Evolutionary conservation across 306 rosid species (phyloP).

Genomic region (Fragaria iinumae): DNA sequence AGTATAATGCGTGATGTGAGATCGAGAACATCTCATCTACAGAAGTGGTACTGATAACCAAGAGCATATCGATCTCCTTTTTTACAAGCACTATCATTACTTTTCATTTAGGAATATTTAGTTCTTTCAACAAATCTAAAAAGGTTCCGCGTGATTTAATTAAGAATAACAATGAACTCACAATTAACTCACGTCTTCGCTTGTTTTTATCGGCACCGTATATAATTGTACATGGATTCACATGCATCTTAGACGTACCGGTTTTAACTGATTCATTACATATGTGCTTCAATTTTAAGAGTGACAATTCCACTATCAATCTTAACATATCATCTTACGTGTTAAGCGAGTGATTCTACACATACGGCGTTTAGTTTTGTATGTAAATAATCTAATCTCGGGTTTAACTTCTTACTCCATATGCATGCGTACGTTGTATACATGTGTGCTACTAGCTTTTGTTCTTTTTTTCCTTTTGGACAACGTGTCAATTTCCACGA

Average conservation of each 20-base stretch:
- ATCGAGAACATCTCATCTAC: constrained; percentile 2
- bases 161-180: background rate
- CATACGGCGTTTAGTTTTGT: too few species aligned
- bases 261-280: too few species aligned
- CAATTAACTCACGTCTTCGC: background rate
- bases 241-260: background rate
- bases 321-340: too few species aligned
- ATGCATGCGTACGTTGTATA: background rate
- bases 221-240: too few species aligned
- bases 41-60: constrained; percentile 11
- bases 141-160: background rate
- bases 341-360: too few species aligned
- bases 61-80: constrained; percentile 3
- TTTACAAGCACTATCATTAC: constrained; percentile 1
- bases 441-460: background rate
- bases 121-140: too few species aligned
- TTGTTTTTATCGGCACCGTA: background rate
- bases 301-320: too few species aligned
- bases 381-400: too few species aligned
- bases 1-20: background rate
- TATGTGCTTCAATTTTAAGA: too few species aligned
- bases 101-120: background rate
- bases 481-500: too few species aligned
- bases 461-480: too few species aligned
- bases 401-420: background rate